phyloP scores from a whole-genome alignment of 371 early-diverging fungal genomes.

The Chytridiales sp. region DNA sequence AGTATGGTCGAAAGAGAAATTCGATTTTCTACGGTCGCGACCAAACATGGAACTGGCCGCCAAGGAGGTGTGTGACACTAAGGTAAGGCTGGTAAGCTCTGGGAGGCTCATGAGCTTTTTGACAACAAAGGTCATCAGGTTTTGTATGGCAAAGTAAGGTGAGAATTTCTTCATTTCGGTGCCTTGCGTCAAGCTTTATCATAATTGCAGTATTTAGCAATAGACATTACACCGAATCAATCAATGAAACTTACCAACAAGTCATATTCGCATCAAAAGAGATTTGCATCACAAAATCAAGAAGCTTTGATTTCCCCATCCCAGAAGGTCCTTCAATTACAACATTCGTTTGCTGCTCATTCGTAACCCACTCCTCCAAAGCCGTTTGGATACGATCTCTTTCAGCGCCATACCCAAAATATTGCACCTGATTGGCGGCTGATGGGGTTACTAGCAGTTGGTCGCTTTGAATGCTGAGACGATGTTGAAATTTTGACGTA shows the following conservation, averaged over 20 bases:
- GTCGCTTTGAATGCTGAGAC: no score
- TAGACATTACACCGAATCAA: neutral
- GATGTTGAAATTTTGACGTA: no score
- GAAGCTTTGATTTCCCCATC: constrained; percentile 1
- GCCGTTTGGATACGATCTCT: neutral
- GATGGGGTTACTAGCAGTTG: no score
- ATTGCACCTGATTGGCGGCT: neutral
- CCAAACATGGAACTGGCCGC: no score
- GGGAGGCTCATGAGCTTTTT: no score
- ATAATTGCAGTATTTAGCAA: neutral
- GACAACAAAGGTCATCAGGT: neutral
- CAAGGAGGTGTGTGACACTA: no score
- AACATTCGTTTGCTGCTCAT: neutral
- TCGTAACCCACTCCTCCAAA: neutral
- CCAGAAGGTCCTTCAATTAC: neutral
- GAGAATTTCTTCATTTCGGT: neutral
- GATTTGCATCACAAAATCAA: neutral
- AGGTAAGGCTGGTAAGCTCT: no score
- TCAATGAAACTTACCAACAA: neutral
- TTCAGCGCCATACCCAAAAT: neutral
- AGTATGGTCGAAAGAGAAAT: no score
- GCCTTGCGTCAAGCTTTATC: neutral
- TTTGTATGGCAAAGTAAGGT: neutral
- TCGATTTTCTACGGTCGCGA: no score
- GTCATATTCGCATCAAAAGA: neutral